Base-by-base conservation (phyloP, 495 filamentous ascomycete genomes). In the Apiosordaria backusii region DNA sequence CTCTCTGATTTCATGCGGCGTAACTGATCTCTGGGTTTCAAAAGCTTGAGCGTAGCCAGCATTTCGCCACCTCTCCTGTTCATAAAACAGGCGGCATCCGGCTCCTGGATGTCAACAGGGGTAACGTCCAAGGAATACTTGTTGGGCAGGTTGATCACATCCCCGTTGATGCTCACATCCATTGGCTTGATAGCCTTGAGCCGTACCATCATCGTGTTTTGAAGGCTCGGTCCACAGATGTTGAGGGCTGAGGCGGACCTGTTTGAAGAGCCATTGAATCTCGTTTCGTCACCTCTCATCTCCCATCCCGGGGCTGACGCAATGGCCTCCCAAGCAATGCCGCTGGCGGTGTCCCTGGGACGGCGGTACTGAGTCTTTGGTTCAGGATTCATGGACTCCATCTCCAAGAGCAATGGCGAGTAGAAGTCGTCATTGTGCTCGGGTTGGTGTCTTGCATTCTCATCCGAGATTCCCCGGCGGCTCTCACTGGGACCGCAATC, bases 71-170 rank as follows among this genome's bases (percentile, higher is more conserved):
- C 18, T 45, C 61, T 7, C 60, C 26, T 26, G 23, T 40, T 24
- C 54, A 59, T 18, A 23, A 50, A 21, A 15, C 35, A 45, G 16
- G 35, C 35, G 10, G 35, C 35, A 13, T 45, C 35, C 16, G 35
- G 35, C 9, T 55, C 52, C 7, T 55, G 52, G 52, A 55, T 55
- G 52, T 66, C 27, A 5, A 67, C 57, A 2, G 67, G 66, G 10
- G 25, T 22, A 21, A 76, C 40, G 10, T 76, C 72, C 50, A 76
- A 62, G 45, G 59, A 62, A 54, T 71, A 74, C n/a, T 71, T 64
- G 65, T 70, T 71, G 21, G 71, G 64, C 5, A 76, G 50, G 0
- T 60, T 19, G 16, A 76, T 62, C 4, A 68, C 63, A 21, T 74
- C 70, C 23, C 69, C 74, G 27, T 68, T 68, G 54, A 73, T 53